A percentile compares a stretch with the other conserved stretches of the same genome.
These are phyloP conservation scores for Hypericum perforatum DNA, from an alignment of 345 rosid genomes.

Conservation along the genomic window DNA sequence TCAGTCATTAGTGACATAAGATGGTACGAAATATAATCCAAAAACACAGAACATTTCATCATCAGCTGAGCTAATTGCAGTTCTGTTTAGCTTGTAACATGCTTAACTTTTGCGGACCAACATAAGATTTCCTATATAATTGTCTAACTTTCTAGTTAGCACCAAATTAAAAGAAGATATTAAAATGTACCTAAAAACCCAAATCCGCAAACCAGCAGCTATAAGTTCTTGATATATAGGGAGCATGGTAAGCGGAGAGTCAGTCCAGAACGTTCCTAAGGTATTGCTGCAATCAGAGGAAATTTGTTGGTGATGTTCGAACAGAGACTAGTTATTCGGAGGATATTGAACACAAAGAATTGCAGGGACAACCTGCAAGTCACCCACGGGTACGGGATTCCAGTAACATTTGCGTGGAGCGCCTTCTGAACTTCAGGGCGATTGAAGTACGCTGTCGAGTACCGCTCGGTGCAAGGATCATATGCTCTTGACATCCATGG, in stretches of 20 bases:
- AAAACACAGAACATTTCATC: background rate
- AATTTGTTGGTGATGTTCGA: background rate
- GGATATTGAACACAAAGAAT: background rate
- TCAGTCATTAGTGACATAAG: conserved; percentile 10
- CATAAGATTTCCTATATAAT: too few species aligned
- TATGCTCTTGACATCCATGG: conserved; percentile 98
- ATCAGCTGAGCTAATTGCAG: background rate
- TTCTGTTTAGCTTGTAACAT: too few species aligned
- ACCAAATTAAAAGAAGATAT: conserved; percentile 3
- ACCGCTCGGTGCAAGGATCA: conserved; percentile 93
- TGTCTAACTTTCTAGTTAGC: background rate
- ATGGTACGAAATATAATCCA: background rate
- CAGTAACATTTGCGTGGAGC: conserved; percentile 78
- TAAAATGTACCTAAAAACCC: conserved; percentile 68
- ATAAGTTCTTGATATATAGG: conserved; percentile 84
- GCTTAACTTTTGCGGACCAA: too few species aligned
- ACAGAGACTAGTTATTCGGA: background rate
- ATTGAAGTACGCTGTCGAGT: conserved; percentile 70
- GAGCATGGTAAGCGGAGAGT: conserved; percentile 87
- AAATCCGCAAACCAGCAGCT: conserved; percentile 65
- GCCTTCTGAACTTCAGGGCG: conserved; percentile 85
- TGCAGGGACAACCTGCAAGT: conserved; percentile 54
- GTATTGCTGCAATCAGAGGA: conserved; percentile 35
- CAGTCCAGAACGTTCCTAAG: conserved; percentile 65
- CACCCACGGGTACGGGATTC: conserved; percentile 65